Conservation (phyloP, 352 stramenopile genomes). For the Pythium dissimile region DNA sequence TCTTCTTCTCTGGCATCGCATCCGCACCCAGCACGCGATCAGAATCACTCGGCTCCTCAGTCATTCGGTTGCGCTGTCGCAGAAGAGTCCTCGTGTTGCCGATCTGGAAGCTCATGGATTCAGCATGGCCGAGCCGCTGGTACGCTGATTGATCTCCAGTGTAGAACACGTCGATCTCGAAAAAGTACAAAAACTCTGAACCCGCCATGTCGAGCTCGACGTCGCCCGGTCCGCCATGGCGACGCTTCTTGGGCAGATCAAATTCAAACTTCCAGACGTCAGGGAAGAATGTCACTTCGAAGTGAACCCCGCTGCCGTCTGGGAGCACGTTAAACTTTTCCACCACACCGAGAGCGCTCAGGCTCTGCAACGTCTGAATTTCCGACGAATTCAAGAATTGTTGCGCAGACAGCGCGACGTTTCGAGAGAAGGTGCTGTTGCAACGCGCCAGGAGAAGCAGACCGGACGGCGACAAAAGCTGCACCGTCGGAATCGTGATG, state of each 20-base stretch:
- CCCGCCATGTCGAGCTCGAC: slow-evolving; percentile 36
- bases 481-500: slow-evolving; percentile 47
- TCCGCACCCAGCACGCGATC: slow-evolving; percentile 47
- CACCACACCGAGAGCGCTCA: slow-evolving; percentile 66
- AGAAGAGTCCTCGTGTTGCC: slow-evolving; percentile 82
- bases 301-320: slow-evolving; percentile 45
- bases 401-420: slow-evolving; percentile 47
- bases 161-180: slow-evolving; percentile 84
- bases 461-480: slow-evolving; percentile 32
- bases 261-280: slow-evolving; percentile 91
- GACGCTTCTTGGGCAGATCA: slow-evolving; percentile 84
- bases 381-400: slow-evolving; percentile 44
- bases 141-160: slow-evolving; percentile 53
- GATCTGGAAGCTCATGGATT: slow-evolving; percentile 86
- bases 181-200: slow-evolving; percentile 83
- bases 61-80: slow-evolving; percentile 79
- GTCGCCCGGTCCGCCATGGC: slow-evolving; percentile 32
- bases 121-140: slow-evolving; percentile 53
- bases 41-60: slow-evolving; percentile 41
- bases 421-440: slow-evolving; percentile 81
- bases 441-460: slow-evolving; percentile 72
- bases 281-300: slow-evolving; percentile 82
- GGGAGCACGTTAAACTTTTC: slow-evolving; percentile 46
- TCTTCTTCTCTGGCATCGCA: slow-evolving; percentile 80
- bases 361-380: slow-evolving; percentile 65